Evolutionary conservation across 768 basidiomycete species (phyloP).

Genomic region (Gloeophyllum trabeum): DNA sequence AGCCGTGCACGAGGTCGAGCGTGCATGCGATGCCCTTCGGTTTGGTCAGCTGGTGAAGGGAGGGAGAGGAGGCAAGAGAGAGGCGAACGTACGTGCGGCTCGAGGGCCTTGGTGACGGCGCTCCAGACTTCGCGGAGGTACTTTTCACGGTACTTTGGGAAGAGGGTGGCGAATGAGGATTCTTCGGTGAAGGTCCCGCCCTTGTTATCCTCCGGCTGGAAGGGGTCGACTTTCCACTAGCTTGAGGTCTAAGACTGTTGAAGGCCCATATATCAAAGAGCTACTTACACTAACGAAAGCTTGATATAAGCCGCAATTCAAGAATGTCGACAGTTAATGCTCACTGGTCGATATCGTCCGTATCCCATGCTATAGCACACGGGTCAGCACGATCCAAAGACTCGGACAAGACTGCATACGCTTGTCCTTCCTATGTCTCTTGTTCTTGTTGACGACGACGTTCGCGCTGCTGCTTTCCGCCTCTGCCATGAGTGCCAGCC

Average conservation of each 20-base stretch:
- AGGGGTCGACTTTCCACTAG: slow-evolving; percentile 81
- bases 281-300: slow-evolving; percentile 18
- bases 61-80: neutral
- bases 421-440: slow-evolving; percentile 87
- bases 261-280: neutral
- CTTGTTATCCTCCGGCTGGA: slow-evolving; percentile 64
- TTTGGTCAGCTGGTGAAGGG: slow-evolving; percentile 1
- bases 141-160: slow-evolving; percentile 97
- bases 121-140: slow-evolving; percentile 94
- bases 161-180: slow-evolving; percentile 95
- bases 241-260: neutral
- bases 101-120: slow-evolving; percentile 75
- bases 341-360: slow-evolving; percentile 97
- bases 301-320: slow-evolving; percentile 1
- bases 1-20: slow-evolving; percentile 90
- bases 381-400: slow-evolving; percentile 8
- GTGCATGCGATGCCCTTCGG: slow-evolving; percentile 79
- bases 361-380: slow-evolving; percentile 78
- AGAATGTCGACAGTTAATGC: slow-evolving; percentile 16
- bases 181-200: slow-evolving; percentile 85
- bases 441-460: slow-evolving; percentile 69
- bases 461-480: slow-evolving; percentile 24
- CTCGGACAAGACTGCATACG: slow-evolving; percentile 39
- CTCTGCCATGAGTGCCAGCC: neutral
- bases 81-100: slow-evolving; percentile 48